Evolutionary conservation across 805 yeast genomes (phyloP).

Genomic region (Myxozyma monticola): DNA sequence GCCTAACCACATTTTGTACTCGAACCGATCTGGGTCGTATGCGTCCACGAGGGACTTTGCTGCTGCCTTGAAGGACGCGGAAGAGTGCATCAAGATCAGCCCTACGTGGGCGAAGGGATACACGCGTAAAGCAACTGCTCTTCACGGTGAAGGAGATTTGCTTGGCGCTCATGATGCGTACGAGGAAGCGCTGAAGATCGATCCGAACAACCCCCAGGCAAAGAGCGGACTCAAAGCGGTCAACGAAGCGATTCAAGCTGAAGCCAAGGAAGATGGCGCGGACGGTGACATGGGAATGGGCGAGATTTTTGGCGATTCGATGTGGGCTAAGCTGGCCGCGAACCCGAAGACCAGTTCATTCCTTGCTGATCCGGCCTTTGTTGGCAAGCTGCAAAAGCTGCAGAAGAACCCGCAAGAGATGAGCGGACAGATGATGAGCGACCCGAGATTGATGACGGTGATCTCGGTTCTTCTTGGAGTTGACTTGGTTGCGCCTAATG

Average conservation of each 20-base stretch:
- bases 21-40: constrained; percentile 91
- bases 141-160: constrained; percentile 77
- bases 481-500: constrained; percentile 42
- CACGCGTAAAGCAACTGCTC: constrained; percentile 91
- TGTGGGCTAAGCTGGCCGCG: constrained; percentile 68
- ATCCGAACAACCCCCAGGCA: constrained; percentile 81
- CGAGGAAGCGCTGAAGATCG: constrained; percentile 77
- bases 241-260: constrained; percentile 55
- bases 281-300: constrained; percentile 75
- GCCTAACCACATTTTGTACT: constrained; percentile 89
- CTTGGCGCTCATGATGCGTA: constrained; percentile 74
- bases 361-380: constrained; percentile 84
- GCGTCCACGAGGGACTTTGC: constrained; percentile 74
- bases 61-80: constrained; percentile 81
- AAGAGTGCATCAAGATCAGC: constrained; percentile 76
- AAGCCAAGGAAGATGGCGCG: constrained; percentile 46
- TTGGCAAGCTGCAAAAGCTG: constrained; percentile 56
- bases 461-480: constrained; percentile 85
- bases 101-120: constrained; percentile 94
- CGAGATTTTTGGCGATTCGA: constrained; percentile 76
- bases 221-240: constrained; percentile 75
- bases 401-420: constrained; percentile 74
- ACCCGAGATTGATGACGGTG: constrained; percentile 84
- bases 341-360: constrained; percentile 86
- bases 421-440: constrained; percentile 67